phyloP scores from a whole-genome alignment of 1,139 yeast genomes.

The Hansenula sp. region DNA sequence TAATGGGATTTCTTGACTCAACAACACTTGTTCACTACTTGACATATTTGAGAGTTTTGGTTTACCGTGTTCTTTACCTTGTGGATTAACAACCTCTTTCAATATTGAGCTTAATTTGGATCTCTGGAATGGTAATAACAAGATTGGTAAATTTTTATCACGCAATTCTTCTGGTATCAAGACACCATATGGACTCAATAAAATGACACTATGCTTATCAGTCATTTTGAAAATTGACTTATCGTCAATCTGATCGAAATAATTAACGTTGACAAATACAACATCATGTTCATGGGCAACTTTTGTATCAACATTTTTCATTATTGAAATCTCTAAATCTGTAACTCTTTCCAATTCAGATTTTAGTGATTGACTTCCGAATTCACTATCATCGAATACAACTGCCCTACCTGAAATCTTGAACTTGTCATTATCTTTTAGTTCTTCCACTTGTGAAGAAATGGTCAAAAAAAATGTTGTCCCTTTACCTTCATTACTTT shows the following conservation, averaged over 20 bases:
- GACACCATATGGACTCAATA: constrained; percentile 13
- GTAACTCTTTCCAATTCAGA: constrained; percentile 23
- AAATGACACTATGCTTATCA: constrained; percentile 3
- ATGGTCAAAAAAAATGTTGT: constrained; percentile 44
- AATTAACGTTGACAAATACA: constrained; percentile 9
- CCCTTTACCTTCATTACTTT: constrained; percentile 48
- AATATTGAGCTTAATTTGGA: constrained; percentile 8
- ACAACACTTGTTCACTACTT: constrained; percentile 1
- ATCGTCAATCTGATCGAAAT: constrained; percentile 4
- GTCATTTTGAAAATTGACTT: neutral
- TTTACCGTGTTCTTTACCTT: neutral
- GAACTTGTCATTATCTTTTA: constrained; percentile 20
- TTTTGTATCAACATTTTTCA: neutral
- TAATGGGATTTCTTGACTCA: constrained; percentile 37
- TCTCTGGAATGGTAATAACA: constrained; percentile 14
- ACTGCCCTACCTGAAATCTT: constrained; percentile 28
- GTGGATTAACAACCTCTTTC: neutral
- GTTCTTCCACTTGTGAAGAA: constrained; percentile 26
- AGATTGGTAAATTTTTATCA: constrained; percentile 7
- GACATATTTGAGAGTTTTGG: constrained; percentile 4
- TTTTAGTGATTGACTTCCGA: constrained; percentile 34
- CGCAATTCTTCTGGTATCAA: constrained; percentile 4
- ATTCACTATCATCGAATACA: constrained; percentile 33
- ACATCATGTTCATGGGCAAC: constrained; percentile 3
- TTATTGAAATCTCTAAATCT: constrained; percentile 6